Conservation (phyloP, 768 basidiomycete genomes). For the Calocybe cyanea region DNA sequence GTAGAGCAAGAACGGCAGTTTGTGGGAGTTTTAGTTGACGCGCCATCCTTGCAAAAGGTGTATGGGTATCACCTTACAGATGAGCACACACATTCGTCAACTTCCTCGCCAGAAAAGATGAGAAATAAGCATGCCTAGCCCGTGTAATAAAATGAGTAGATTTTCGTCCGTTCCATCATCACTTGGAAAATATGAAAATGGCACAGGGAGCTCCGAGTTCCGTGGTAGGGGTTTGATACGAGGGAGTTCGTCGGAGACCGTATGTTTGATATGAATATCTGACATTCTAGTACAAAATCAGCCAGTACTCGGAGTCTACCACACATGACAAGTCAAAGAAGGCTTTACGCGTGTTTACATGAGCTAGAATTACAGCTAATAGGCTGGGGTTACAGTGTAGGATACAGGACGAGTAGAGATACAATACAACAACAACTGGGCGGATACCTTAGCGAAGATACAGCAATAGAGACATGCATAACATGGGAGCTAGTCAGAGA, state of each 20-base stretch:
- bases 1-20: conserved; percentile 78
- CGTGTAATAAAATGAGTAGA: conserved; percentile 79
- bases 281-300: conserved; percentile 7
- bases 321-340: neutral
- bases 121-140: conserved; percentile 56
- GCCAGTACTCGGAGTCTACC: neutral
- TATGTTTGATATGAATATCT: conserved; percentile 33
- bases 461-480: too few relatives aligned
- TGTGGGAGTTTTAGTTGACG: conserved; percentile 79
- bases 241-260: conserved; percentile 20
- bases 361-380: neutral
- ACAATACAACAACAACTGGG: neutral
- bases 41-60: conserved; percentile 74
- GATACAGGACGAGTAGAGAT: neutral
- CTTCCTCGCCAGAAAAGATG: too few relatives aligned
- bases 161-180: conserved; percentile 86
- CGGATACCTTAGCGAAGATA: too few relatives aligned
- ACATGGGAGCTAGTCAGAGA: too few relatives aligned
- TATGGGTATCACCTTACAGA: conserved; percentile 71
- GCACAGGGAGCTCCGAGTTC: conserved; percentile 41
- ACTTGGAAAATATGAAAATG: conserved; percentile 68
- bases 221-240: conserved; percentile 49
- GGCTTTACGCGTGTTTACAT: neutral
- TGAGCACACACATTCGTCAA: neutral
- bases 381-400: neutral